Conservation (phyloP, 2,329 filamentous ascomycete genomes). For the Colletotrichum chlorophyti region DNA sequence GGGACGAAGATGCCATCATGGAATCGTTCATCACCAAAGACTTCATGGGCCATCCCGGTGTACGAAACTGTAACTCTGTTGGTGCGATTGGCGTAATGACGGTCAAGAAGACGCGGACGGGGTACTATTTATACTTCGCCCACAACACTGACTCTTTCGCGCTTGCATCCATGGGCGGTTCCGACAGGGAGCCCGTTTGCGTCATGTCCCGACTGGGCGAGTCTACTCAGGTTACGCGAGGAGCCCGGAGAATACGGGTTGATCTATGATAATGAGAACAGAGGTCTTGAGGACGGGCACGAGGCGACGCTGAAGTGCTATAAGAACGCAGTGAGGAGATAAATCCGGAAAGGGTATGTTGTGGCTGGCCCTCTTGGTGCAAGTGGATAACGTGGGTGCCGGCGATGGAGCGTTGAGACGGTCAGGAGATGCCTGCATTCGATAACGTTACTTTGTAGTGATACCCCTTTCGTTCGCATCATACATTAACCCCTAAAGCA, state of each 20-base stretch:
- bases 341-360: background rate
- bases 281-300: background rate
- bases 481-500: slow-evolving; percentile 8
- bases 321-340: background rate
- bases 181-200: slow-evolving; percentile 76
- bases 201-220: slow-evolving; percentile 82
- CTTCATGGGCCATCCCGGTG: slow-evolving; percentile 91
- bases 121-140: slow-evolving; percentile 87
- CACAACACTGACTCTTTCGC: slow-evolving; percentile 95
- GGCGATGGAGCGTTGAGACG: background rate
- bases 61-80: slow-evolving; percentile 78
- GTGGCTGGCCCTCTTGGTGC: background rate
- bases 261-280: slow-evolving; percentile 13
- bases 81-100: slow-evolving; percentile 90
- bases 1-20: slow-evolving; percentile 79
- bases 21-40: slow-evolving; percentile 82
- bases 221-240: slow-evolving; percentile 59
- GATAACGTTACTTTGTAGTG: slow-evolving; percentile 13
- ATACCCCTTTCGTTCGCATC: slow-evolving; percentile 14
- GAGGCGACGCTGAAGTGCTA: background rate
- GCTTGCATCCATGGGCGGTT: slow-evolving; percentile 85
- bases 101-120: slow-evolving; percentile 81
- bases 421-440: background rate
- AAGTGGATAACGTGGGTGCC: background rate
- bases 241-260: slow-evolving; percentile 56